These are phyloP conservation scores for Starmerella stellata DNA, from an alignment of 805 yeast species.

Conservation along the genomic window DNA sequence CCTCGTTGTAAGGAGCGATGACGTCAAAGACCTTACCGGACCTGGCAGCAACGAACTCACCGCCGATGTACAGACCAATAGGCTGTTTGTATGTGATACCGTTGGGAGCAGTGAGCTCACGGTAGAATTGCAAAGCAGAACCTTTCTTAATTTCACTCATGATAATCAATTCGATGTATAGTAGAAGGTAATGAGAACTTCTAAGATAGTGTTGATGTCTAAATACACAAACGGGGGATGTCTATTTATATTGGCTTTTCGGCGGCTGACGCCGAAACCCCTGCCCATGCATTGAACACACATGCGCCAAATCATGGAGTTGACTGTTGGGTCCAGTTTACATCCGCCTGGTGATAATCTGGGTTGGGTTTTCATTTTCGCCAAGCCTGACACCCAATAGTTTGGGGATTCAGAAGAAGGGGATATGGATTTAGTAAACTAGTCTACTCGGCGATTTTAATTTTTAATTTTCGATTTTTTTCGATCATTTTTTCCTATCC, in stretches of 20 bases:
- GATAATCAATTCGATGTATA: too few species aligned
- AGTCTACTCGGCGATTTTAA: too few species aligned
- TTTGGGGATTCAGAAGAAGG: not conserved
- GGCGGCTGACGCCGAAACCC: not conserved
- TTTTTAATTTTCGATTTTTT: too few species aligned
- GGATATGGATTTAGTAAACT: too few species aligned
- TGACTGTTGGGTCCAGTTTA: not conserved
- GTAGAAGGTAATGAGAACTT: too few species aligned
- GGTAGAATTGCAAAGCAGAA: conserved; percentile 3
- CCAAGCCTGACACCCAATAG: too few species aligned
- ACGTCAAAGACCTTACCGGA: conserved; percentile 44
- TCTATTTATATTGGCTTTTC: not conserved
- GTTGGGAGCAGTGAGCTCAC: conserved; percentile 12
- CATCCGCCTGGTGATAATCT: too few species aligned
- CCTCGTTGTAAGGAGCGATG: conserved; percentile 58
- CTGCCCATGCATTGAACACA: not conserved
- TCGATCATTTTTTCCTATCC: not conserved
- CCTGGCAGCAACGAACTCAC: conserved; percentile 35
- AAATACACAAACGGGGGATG: too few species aligned
- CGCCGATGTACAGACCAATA: conserved; percentile 59
- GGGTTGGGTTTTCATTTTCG: not conserved
- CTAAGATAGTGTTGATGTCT: too few species aligned
- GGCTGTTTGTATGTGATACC: conserved; percentile 47
- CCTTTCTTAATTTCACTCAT: conserved; percentile 1
- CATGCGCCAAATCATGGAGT: too few species aligned